These are phyloP conservation scores for Plasmopara viticola DNA, from an alignment of 352 stramenopile species.

Conservation along the genomic window DNA sequence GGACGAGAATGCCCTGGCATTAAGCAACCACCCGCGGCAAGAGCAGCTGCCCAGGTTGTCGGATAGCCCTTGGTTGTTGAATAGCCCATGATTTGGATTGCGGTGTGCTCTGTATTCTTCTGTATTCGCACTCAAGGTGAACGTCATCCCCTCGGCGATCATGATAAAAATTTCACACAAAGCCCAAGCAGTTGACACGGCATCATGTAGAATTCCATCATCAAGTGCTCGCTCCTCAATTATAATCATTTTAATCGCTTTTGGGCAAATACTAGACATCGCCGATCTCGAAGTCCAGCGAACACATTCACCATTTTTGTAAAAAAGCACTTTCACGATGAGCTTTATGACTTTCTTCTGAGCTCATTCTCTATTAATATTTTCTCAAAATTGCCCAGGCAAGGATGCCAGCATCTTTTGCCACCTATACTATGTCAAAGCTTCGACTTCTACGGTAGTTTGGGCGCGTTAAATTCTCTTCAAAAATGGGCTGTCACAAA, in stretches of 20 bases:
- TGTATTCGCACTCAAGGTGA: constrained; percentile 12
- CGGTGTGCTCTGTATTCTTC: constrained; percentile 36
- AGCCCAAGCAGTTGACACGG: constrained; percentile 29
- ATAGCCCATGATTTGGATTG: constrained; percentile 30
- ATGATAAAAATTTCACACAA: constrained; percentile 12
- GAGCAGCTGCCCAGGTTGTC: constrained; percentile 20
- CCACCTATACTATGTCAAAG: constrained; percentile 69
- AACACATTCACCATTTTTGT: constrained; percentile 23
- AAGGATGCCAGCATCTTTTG: constrained; percentile 47
- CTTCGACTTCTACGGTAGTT: constrained; percentile 45
- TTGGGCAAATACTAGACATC: constrained; percentile 30
- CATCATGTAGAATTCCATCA: constrained; percentile 26
- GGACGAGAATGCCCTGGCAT: constrained; percentile 36
- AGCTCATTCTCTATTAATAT: neutral
- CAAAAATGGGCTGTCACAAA: constrained; percentile 70
- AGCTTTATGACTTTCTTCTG: constrained; percentile 8
- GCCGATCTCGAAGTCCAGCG: constrained; percentile 26
- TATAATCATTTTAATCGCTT: constrained; percentile 27
- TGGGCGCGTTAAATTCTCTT: constrained; percentile 37
- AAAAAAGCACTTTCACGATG: constrained; percentile 28
- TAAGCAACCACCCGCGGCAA: constrained; percentile 34
- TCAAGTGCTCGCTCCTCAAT: constrained; percentile 50
- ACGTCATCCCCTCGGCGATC: constrained; percentile 18
- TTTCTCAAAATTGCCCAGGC: constrained; percentile 56
- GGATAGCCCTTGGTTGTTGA: constrained; percentile 3